Evolutionary conservation across 176 grass and related monocot species (phyloP).

Genomic region (Typha latifolia): DNA sequence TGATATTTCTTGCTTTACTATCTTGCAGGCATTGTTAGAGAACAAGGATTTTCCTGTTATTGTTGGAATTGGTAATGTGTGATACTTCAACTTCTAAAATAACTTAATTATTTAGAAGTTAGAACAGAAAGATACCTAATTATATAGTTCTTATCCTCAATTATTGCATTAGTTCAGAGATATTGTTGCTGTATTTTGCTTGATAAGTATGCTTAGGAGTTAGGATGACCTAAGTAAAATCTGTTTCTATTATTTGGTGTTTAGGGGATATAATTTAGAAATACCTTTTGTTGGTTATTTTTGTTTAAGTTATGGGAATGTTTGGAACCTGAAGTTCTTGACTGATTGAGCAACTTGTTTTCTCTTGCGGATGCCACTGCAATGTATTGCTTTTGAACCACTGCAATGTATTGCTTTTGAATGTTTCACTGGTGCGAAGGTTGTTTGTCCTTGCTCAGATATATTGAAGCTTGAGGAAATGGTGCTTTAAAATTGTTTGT

Average conservation of each 20-base stretch:
- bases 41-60: slow-evolving; percentile 97
- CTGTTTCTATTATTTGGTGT: background rate
- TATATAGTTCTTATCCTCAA: slow-evolving; percentile 1
- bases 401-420: no score
- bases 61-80: slow-evolving; percentile 75
- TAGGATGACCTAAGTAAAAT: background rate
- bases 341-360: no score
- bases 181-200: background rate
- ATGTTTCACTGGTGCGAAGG: no score
- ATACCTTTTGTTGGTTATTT: no score
- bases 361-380: no score
- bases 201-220: background rate
- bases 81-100: slow-evolving; percentile 17
- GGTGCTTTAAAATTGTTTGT: no score
- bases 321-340: no score
- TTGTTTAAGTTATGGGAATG: no score
- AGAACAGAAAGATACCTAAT: background rate
- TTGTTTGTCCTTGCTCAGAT: no score
- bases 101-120: background rate
- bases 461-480: no score
- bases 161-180: slow-evolving; percentile 2
- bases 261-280: background rate
- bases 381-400: no score
- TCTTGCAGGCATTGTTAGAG: slow-evolving; percentile 84
- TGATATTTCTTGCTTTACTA: background rate